These are phyloP conservation scores for Ascochyta clinopodiicola DNA, from an alignment of 2,329 filamentous ascomycete genomes.

Conservation along the genomic window DNA sequence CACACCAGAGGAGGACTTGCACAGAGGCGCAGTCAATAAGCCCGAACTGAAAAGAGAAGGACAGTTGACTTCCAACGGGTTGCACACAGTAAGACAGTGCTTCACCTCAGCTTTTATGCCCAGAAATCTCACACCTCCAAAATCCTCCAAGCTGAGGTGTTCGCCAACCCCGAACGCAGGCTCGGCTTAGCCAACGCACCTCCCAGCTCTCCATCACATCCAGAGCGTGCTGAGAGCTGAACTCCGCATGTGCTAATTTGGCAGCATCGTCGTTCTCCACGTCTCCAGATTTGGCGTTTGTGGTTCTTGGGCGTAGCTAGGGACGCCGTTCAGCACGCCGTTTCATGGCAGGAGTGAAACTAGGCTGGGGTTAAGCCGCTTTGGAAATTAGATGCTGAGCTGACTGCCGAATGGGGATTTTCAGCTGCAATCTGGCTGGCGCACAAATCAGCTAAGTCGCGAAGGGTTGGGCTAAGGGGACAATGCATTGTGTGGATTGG, in stretches of 20 bases:
- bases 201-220: neutral
- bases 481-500: conserved; percentile 9
- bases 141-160: conserved; percentile 8
- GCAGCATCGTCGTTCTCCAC: neutral
- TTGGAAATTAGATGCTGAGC: neutral
- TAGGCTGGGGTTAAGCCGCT: neutral
- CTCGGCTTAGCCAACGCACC: conserved; percentile 4
- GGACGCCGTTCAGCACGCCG: conserved; percentile 1
- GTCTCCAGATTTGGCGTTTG: conserved; percentile 2
- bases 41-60: neutral
- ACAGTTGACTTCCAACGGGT: neutral
- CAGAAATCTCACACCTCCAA: conserved; percentile 3
- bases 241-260: neutral
- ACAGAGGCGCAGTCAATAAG: neutral
- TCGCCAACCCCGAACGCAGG: neutral
- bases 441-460: neutral
- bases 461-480: neutral
- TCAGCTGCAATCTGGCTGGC: conserved; percentile 16
- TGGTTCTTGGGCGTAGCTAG: conserved; percentile 3
- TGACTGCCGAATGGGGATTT: neutral
- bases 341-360: neutral
- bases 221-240: neutral
- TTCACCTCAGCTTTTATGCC: conserved; percentile 6
- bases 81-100: neutral
- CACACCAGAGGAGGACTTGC: neutral